phyloP scores from a whole-genome alignment of 768 basidiomycete species.

The Gautieria morchelliformis region DNA sequence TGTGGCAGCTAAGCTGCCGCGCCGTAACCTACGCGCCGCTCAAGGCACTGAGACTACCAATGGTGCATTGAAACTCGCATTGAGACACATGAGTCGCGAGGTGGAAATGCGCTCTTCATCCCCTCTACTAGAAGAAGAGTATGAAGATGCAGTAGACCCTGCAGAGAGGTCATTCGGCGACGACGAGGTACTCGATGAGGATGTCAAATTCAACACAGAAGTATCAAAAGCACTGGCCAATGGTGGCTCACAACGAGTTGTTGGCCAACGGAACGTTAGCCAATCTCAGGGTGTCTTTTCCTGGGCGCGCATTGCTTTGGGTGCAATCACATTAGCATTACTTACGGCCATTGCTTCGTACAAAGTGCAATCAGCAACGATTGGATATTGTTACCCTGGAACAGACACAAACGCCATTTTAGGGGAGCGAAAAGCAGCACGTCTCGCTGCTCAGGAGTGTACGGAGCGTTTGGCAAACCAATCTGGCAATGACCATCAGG shows the following conservation, averaged over 20 bases:
- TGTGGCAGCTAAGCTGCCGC: constrained; percentile 1
- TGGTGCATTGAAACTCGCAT: background rate
- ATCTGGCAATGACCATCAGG: constrained; percentile 10
- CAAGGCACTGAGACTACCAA: background rate
- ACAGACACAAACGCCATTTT: constrained; percentile 49
- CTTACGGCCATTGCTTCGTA: constrained; percentile 31
- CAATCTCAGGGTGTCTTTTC: constrained; percentile 6
- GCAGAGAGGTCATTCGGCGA: constrained; percentile 7
- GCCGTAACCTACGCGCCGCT: background rate
- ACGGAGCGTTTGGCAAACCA: constrained; percentile 22
- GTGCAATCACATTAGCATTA: constrained; percentile 33
- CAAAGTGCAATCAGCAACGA: constrained; percentile 56
- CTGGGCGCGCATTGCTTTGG: constrained; percentile 25
- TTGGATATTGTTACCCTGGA: constrained; percentile 71
- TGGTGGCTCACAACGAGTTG: constrained; percentile 15
- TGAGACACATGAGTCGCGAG: background rate
- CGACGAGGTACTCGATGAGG: constrained; percentile 9
- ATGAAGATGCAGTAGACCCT: constrained; percentile 16
- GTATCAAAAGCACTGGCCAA: constrained; percentile 32
- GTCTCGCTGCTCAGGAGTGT: constrained; percentile 45
- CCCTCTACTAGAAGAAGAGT: constrained; percentile 13
- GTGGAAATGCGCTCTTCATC: background rate
- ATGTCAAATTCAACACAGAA: constrained; percentile 12
- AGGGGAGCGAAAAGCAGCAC: constrained; percentile 34
- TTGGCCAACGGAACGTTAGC: constrained; percentile 8